Conservation (phyloP, 306 rosid species). For the Geum urbanum region DNA sequence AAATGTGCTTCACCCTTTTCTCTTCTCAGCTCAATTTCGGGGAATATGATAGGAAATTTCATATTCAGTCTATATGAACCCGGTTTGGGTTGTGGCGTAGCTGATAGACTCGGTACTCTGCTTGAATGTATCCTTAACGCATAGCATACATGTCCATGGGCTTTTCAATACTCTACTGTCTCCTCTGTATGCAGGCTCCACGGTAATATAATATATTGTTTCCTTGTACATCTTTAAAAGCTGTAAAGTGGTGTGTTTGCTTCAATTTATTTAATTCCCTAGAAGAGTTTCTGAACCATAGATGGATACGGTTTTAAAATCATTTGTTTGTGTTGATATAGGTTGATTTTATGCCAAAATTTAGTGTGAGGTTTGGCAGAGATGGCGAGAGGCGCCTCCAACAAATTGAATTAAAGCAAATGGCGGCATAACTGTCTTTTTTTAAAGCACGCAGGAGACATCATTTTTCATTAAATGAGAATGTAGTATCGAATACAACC, state of each 20-base stretch:
- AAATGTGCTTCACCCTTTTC: neutral
- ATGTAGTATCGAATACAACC: no score
- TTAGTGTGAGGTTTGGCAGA: slow-evolving; percentile 93
- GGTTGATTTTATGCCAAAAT: slow-evolving; percentile 96
- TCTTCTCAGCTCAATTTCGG: neutral
- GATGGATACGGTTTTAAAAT: slow-evolving; percentile 19
- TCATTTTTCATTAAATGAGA: no score
- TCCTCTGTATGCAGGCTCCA: slow-evolving; percentile 80
- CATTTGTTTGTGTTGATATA: slow-evolving; percentile 39
- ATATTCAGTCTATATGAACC: neutral
- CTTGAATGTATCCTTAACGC: slow-evolving; percentile 51
- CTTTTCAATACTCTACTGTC: slow-evolving; percentile 87
- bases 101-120: slow-evolving; percentile 18
- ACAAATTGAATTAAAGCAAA: slow-evolving; percentile 45
- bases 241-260: neutral
- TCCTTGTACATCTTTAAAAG: neutral
- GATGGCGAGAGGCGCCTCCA: slow-evolving; percentile 94
- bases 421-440: no score
- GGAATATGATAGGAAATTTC: neutral
- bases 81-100: neutral
- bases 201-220: slow-evolving; percentile 43
- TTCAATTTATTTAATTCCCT: neutral
- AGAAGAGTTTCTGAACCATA: slow-evolving; percentile 19
- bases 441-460: no score
- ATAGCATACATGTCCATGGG: slow-evolving; percentile 78